Percentiles rank a stretch among this genome's conserved stretches.
These are phyloP conservation scores for Penicillium soppii DNA, from an alignment of 495 filamentous ascomycete genomes.

Conservation along the genomic window DNA sequence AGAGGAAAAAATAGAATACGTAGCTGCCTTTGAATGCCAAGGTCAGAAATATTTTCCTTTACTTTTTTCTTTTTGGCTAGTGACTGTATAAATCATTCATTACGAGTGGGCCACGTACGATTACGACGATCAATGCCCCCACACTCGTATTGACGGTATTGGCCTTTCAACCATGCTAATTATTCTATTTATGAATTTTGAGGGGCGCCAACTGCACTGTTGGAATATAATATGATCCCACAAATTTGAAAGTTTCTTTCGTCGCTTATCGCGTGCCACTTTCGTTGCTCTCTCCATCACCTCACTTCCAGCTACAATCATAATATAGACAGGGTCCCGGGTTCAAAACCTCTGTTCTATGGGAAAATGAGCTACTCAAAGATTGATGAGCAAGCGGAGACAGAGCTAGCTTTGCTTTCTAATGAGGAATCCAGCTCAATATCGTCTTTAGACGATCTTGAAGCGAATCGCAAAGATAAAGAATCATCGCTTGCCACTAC, in stretches of 20 bases:
- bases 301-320: no score
- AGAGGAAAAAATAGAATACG: background rate
- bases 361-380: slow-evolving; percentile 2
- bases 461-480: slow-evolving; percentile 11
- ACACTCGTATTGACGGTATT: background rate
- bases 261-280: background rate
- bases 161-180: background rate
- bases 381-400: slow-evolving; percentile 6
- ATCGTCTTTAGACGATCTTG: slow-evolving; percentile 6
- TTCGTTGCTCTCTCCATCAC: background rate
- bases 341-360: no score
- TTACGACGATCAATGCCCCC: no score
- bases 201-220: no score
- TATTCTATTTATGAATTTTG: background rate
- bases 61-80: background rate
- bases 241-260: no score
- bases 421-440: slow-evolving; percentile 9
- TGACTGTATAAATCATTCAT: background rate
- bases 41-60: background rate
- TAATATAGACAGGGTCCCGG: no score
- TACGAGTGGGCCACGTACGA: background rate
- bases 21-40: background rate
- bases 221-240: no score
- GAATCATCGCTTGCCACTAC: background rate
- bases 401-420: slow-evolving; percentile 15